Conservation (phyloP, 2,329 filamentous ascomycete genomes). For the Calonectria henricotiae region DNA sequence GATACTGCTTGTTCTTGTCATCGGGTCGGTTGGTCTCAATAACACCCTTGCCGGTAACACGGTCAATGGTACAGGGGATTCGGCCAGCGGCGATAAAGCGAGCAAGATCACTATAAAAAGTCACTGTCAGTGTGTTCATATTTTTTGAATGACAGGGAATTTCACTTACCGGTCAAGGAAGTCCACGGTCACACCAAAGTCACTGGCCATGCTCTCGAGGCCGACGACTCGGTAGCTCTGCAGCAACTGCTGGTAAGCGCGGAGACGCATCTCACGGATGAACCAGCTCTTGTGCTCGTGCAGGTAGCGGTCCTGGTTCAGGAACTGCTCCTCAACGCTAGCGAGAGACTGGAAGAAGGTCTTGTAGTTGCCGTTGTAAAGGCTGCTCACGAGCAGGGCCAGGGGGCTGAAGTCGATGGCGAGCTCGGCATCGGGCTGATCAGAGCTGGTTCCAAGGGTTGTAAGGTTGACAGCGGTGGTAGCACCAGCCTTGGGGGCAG, state of each 20-base stretch:
- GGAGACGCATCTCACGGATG: constrained; percentile 97
- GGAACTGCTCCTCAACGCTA: constrained; percentile 92
- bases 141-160: not conserved
- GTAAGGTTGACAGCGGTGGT: constrained; percentile 89
- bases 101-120: constrained; percentile 82
- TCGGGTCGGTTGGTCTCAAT: constrained; percentile 98
- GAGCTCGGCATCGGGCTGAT: constrained; percentile 84
- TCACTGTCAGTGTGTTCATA: constrained; percentile 21
- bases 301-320: constrained; percentile 94
- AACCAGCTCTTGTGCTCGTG: constrained; percentile 98
- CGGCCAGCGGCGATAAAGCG: constrained; percentile 97
- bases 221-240: constrained; percentile 98
- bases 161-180: constrained; percentile 88
- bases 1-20: constrained; percentile 99
- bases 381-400: constrained; percentile 87
- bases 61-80: constrained; percentile 97
- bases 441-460: constrained; percentile 80
- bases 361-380: constrained; percentile 96
- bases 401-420: constrained; percentile 92
- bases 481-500: constrained; percentile 70
- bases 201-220: constrained; percentile 96
- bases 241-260: constrained; percentile 95
- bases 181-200: constrained; percentile 97
- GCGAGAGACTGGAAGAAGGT: constrained; percentile 93
- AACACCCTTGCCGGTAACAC: constrained; percentile 94